Base-by-base conservation (phyloP, 2,329 filamentous ascomycete species). In the Neoarthrinium moseri region DNA sequence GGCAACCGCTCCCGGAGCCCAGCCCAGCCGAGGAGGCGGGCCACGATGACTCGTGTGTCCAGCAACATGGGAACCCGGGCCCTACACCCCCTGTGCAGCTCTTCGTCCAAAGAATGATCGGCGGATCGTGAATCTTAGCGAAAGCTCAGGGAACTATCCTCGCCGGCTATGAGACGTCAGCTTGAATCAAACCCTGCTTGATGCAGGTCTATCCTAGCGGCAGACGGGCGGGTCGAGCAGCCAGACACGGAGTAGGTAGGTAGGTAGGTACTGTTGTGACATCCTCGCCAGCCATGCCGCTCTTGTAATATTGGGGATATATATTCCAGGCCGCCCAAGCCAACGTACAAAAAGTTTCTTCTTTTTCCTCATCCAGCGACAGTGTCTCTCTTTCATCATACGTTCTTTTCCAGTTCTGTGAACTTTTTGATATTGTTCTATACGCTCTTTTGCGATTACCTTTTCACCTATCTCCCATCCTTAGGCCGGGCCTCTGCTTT, bases 331-430 rank as follows among this genome's bases (percentile, higher is more conserved):
- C 43, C 17, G 29, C 36, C 29, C 27, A 26, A n/a, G 23, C 34
- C 23, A 41, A 17, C 17, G 18, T 15, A 17, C 18, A 15, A 22
- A 36, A 27, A 12, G 22, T 36, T 26, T 40, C 24, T 21, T 48
- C 32, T 49, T 52, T 42, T 55, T 54, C 48, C 40, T 52, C 51
- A 58, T 59, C 55, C 56, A 53, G 52, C 55, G 47, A 55, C 50
- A 57, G 52, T 55, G 57, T 35, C 45, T 56, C 47, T 57, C 56
- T 55, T 55, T 59, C 50, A 46, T 48, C 53, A 35, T 56, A 54
- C 56, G 42, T 61, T 62, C 59, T 58, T 59, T 62, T 45, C 36
- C 42, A 61, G 61, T 62, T 63, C 61, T 62, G 60, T 47, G 59
- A 62, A 63, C 61, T 60, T 53, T 40, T 46, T 57, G 30, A 37